Base-by-base conservation (phyloP, 208 protist species). In the Acanthamoeba rhysodes region DNA sequence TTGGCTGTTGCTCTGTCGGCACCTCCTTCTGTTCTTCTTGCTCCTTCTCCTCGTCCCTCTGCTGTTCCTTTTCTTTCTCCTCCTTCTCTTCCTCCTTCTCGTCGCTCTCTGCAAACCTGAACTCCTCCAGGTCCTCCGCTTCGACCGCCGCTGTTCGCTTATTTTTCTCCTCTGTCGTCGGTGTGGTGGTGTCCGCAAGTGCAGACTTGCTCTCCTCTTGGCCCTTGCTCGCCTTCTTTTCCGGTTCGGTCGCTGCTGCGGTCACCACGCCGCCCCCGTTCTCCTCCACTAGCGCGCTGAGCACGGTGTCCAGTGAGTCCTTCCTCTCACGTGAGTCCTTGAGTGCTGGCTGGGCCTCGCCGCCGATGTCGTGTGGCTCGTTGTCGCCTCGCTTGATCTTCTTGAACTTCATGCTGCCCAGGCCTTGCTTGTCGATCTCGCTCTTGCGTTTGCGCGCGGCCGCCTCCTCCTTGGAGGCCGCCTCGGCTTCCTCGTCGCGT, bases 341-440 rank as follows among this genome's bases (percentile, higher is more conserved):
- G 45, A 48, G 45, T 48, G 45, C 45, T 48, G 45, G 45, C 45
- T 48, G 45, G 45, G 45, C 45, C 12, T 59, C 16, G 14, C 53
- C 18, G 16, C 18, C 53, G 53, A 20, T 14, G 53, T 59, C 53
- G 53, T 20, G 53, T 16, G 53, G 16, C 27, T 80, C 72, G 22
- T 22, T 12, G 29, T 53, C 45, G 74, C 18, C 32, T 24, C 74
- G 34, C 20, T 27, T 27, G 74, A 84, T 84, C 74, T 84, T 84
- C 74, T 53, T 84, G 74, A 84, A 84, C 74, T 84, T 84, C 37
- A 84, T 84, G 34, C 74, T 29, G 6, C 32, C 32, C 0, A 84
- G 37, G 20, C 41, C 41, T 20, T 34, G 22, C 37, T 22, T 32
- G 32, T 80, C 72, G 37, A 20, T 84, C n/a, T 72, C 66, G 66